phyloP scores from a whole-genome alignment of 192 early-diverging fungal genomes.

The Geosiphon pyriformis region DNA sequence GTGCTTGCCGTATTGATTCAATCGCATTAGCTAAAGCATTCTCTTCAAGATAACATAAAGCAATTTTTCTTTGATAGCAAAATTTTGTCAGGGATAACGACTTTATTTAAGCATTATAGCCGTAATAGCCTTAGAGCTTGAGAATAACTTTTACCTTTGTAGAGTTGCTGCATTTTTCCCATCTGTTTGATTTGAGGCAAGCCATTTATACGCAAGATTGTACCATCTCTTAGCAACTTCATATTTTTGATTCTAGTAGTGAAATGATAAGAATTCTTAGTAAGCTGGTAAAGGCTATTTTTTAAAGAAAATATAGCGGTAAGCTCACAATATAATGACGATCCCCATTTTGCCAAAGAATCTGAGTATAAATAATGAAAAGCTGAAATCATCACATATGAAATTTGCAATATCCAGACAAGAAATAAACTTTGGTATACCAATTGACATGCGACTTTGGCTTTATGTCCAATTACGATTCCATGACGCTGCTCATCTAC shows the following conservation, averaged over 20 bases:
- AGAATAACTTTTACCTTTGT: constrained; percentile 18
- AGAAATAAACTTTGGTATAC: not conserved
- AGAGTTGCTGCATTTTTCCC: constrained; percentile 19
- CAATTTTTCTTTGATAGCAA: constrained; percentile 21
- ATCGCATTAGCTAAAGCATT: constrained; percentile 16
- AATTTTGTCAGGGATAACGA: not conserved
- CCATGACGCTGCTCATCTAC: constrained; percentile 21
- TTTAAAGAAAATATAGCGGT: too few relatives aligned
- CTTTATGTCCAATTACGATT: constrained; percentile 10
- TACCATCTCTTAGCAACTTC: constrained; percentile 17
- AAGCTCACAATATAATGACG: constrained; percentile 10
- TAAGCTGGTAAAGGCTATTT: too few relatives aligned
- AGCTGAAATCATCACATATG: not conserved
- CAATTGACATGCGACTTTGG: constrained; percentile 19
- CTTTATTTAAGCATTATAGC: not conserved
- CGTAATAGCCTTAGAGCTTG: too few relatives aligned
- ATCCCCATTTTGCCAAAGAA: constrained; percentile 25
- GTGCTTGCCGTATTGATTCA: constrained; percentile 14
- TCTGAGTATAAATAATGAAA: constrained; percentile 3
- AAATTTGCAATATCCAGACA: not conserved
- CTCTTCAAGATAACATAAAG: constrained; percentile 21
- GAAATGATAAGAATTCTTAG: not conserved
- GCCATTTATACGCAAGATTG: constrained; percentile 13
- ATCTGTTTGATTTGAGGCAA: constrained; percentile 10
- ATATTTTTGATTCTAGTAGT: constrained; percentile 8